Conservation (phyloP, 495 filamentous ascomycete genomes). For the Platismatia glauca region DNA sequence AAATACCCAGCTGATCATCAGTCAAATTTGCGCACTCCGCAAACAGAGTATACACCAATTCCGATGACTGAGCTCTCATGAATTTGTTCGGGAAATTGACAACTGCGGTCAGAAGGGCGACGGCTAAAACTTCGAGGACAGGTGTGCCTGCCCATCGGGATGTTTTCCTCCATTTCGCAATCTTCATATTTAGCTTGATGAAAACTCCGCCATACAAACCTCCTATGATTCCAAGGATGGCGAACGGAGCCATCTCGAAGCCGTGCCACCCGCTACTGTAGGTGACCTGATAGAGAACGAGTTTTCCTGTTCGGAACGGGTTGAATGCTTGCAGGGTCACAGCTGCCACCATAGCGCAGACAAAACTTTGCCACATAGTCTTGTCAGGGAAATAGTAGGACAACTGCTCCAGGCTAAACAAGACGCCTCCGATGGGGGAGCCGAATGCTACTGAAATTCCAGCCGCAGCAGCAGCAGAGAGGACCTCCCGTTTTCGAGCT, state of each 20-base stretch:
- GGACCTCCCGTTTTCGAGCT: constrained; percentile 89
- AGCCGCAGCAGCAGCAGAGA: constrained; percentile 88
- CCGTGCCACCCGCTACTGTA: constrained; percentile 90
- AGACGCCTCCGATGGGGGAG: constrained; percentile 85
- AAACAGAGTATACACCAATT: constrained; percentile 87
- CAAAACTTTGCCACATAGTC: constrained; percentile 99
- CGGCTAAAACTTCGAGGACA: constrained; percentile 62
- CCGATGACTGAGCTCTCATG: constrained; percentile 84
- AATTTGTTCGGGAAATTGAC: constrained; percentile 93
- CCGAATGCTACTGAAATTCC: constrained; percentile 97
- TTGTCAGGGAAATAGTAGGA: constrained; percentile 99
- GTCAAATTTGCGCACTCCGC: constrained; percentile 71
- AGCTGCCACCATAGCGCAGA: constrained; percentile 95
- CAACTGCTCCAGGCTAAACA: constrained; percentile 92
- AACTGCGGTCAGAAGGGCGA: constrained; percentile 72
- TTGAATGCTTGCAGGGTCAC: constrained; percentile 88
- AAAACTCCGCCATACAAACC: constrained; percentile 91
- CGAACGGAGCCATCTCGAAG: constrained; percentile 87
- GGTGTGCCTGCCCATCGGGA: constrained; percentile 53
- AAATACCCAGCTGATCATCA: constrained; percentile 82
- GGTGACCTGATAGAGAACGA: constrained; percentile 93
- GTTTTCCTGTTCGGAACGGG: constrained; percentile 90
- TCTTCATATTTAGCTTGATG: constrained; percentile 84
- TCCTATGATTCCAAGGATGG: constrained; percentile 77
- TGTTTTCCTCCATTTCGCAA: constrained; percentile 71